Evolutionary conservation across 2,329 filamentous ascomycete species (phyloP), one percentile per base, ranked within the genome.

Genomic region (Aspergillus arachidicola): DNA sequence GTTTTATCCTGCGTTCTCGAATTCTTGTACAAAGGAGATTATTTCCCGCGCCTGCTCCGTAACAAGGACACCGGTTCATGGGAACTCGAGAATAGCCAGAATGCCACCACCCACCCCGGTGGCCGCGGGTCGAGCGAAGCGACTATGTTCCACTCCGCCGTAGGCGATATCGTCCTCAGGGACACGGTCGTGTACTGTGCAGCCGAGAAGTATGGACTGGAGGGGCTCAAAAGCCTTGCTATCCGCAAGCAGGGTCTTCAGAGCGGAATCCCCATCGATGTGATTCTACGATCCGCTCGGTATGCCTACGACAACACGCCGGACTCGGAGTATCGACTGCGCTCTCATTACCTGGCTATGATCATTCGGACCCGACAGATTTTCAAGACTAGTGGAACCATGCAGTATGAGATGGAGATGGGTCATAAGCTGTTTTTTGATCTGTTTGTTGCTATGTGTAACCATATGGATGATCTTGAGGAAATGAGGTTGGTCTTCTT

Each of bases 351-450:
- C 85, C 89, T 98, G 79, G 93, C 94, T 78, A 88, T 97, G 81
- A 96, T 97, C 81, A 97, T 97, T 85, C 91, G 94, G 84, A 94
- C 92, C 86, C 92, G 94, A 80, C 93, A 93, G 85, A 97, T 93
- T 75, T 97, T 98, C 82, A 97, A 97, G 90, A 89, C 91, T 82
- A 97, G 93, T 84, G 94, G 94, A 82, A 97, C 94, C 81, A 96
- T 97, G 93, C 94, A 97, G 87, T 90, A 91, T 84, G 94, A 97
- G 85, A 97, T 98, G 94, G 92, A 97, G 85, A 89, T 89, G 80
- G 93, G 94, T 79, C 93, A 88, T 82, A 94, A 94, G 86, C 86
- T 97, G 83, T 97, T 95, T 86, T 98, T 98, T 83, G 94, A 97
- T 86, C 85, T 98, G 81, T 98, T 97, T 80, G 94, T 97, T 78